phyloP scores from a whole-genome alignment of 306 rosid species.

The Neltuma alba region DNA sequence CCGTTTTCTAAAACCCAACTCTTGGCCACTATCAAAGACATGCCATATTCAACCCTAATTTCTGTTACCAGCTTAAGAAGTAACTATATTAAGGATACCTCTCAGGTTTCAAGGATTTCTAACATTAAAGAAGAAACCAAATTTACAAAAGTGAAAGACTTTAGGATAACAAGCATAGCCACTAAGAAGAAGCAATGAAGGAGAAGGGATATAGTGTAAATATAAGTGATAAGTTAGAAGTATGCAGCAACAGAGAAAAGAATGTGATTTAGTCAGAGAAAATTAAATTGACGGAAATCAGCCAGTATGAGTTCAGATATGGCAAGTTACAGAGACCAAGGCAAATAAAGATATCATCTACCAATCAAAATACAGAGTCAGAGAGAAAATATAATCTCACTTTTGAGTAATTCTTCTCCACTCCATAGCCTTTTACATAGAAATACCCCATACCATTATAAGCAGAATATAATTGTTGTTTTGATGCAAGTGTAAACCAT shows the following conservation, averaged over 20 bases:
- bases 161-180: not conserved
- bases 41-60: not conserved
- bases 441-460: conserved; percentile 74
- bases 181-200: not conserved
- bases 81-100: not conserved
- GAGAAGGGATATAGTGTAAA: not conserved
- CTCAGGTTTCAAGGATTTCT: not conserved
- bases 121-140: not conserved
- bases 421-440: conserved; percentile 67
- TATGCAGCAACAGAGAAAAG: not conserved
- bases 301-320: not conserved
- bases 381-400: conserved; percentile 37
- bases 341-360: conserved; percentile 14
- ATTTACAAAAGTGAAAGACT: not conserved
- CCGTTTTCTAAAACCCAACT: not conserved
- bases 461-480: conserved; percentile 57
- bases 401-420: conserved; percentile 65
- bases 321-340: conserved; percentile 24
- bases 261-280: not conserved
- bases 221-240: not conserved
- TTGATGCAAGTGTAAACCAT: conserved; percentile 69
- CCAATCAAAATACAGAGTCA: not conserved
- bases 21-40: not conserved
- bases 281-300: not conserved
- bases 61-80: not conserved